phyloP scores from a whole-genome alignment of 2,329 filamentous ascomycete species.

The Leptographium galeiforme region DNA sequence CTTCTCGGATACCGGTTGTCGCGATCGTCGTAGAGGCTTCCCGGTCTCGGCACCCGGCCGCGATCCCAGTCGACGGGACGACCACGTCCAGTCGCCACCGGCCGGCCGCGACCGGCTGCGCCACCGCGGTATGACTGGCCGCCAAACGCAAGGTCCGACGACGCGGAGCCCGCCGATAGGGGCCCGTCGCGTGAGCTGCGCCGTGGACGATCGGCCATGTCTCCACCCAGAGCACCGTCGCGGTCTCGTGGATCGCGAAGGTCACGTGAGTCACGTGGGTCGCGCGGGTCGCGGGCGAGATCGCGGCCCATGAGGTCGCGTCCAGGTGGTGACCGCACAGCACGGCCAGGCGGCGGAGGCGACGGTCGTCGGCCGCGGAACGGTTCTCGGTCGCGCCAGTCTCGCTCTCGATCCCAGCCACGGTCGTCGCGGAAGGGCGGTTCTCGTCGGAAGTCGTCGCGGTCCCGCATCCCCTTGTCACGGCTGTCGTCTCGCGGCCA shows the following conservation, averaged over 20 bases:
- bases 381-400: conserved; percentile 36
- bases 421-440: conserved; percentile 24
- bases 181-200: conserved; percentile 61
- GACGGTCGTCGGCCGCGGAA: conserved; percentile 49
- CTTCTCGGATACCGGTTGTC: conserved; percentile 50
- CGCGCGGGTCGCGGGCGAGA: conserved; percentile 49
- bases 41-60: conserved; percentile 34
- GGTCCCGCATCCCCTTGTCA: conserved; percentile 39
- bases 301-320: conserved; percentile 4
- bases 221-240: conserved; percentile 47
- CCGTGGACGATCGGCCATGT: conserved; percentile 48
- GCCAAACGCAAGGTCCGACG: conserved; percentile 52
- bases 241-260: conserved; percentile 46
- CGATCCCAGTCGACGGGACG: conserved; percentile 39
- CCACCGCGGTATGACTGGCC: conserved; percentile 41
- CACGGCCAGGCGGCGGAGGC: conserved; percentile 40
- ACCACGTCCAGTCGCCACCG: conserved; percentile 4
- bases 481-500: conserved; percentile 53
- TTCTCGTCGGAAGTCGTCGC: conserved; percentile 23
- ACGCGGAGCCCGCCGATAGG: conserved; percentile 55
- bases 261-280: conserved; percentile 15
- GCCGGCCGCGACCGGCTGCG: conserved; percentile 39
- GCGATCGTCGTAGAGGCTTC: conserved; percentile 38
- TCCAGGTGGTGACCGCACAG: conserved; percentile 38
- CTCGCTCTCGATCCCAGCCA: conserved; percentile 42